Percentiles rank a stretch among this genome's conserved stretches.
phyloP scores from a whole-genome alignment of 768 basidiomycete species.

The Daedalea quercina region DNA sequence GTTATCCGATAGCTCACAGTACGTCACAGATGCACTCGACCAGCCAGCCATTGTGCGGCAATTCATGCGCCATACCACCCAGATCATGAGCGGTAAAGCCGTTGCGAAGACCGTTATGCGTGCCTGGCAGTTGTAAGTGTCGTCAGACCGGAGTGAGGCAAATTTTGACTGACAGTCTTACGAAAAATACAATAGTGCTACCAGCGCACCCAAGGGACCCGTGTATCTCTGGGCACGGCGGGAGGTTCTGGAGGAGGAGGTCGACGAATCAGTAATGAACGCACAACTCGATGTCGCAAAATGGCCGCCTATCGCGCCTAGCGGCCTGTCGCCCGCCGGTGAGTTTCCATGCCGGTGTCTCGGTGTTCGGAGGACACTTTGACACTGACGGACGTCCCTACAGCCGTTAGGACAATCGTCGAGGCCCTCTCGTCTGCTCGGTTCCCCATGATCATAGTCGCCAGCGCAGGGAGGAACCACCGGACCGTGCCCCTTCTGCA shows the following conservation, averaged over 20 bases:
- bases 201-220: slow-evolving; percentile 65
- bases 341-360: neutral
- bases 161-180: neutral
- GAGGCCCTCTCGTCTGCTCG: slow-evolving; percentile 42
- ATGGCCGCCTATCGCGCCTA: slow-evolving; percentile 49
- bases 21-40: slow-evolving; percentile 52
- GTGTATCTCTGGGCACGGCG: slow-evolving; percentile 70
- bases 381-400: neutral
- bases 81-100: slow-evolving; percentile 50
- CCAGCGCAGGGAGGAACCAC: slow-evolving; percentile 51
- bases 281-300: slow-evolving; percentile 22
- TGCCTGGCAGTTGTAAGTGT: slow-evolving; percentile 54
- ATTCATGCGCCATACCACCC: slow-evolving; percentile 64
- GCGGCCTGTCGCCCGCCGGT: slow-evolving; percentile 38
- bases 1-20: neutral
- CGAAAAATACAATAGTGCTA: slow-evolving; percentile 41
- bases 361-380: neutral
- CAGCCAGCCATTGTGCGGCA: slow-evolving; percentile 66
- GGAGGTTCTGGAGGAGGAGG: slow-evolving; percentile 64
- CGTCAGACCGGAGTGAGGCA: neutral
- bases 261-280: slow-evolving; percentile 33
- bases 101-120: slow-evolving; percentile 46
- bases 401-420: slow-evolving; percentile 33
- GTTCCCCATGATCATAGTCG: slow-evolving; percentile 59
- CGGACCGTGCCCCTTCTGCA: slow-evolving; percentile 38